These are phyloP conservation scores for Oryza glumipatula DNA, from an alignment of 176 grass and related monocot species.

Conservation along the genomic window DNA sequence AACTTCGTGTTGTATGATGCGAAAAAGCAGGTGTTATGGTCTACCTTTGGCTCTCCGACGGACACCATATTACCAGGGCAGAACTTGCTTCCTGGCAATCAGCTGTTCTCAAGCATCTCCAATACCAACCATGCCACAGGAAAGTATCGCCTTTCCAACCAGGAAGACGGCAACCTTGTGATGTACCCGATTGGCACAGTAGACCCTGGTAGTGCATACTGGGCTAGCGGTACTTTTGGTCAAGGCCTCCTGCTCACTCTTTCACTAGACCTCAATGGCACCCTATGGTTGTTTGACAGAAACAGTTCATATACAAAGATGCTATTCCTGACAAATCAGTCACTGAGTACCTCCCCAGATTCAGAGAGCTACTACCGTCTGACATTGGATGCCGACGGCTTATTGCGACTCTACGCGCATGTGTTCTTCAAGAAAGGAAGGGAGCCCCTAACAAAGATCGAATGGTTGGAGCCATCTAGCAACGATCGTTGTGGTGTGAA, in stretches of 20 bases:
- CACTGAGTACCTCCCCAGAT: slow-evolving; percentile 10
- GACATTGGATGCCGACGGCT: slow-evolving; percentile 24
- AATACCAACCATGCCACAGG: slow-evolving; percentile 32
- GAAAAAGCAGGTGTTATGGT: slow-evolving; percentile 21
- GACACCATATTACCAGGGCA: slow-evolving; percentile 56
- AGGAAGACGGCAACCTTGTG: slow-evolving; percentile 48
- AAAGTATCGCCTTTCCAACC: slow-evolving; percentile 42
- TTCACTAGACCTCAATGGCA: slow-evolving; percentile 39
- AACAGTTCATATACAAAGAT: not conserved
- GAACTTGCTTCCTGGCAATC: slow-evolving; percentile 19
- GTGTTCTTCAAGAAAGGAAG: slow-evolving; percentile 14
- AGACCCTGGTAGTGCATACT: slow-evolving; percentile 39
- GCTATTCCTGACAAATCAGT: slow-evolving; percentile 42
- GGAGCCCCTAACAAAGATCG: not conserved
- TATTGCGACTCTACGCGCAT: slow-evolving; percentile 39
- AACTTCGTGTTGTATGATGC: slow-evolving; percentile 44
- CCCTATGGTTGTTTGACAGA: slow-evolving; percentile 30
- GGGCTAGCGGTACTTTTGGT: slow-evolving; percentile 22
- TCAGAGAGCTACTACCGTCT: not conserved
- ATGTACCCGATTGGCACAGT: slow-evolving; percentile 32
- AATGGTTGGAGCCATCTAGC: slow-evolving; percentile 28
- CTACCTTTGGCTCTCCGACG: slow-evolving; percentile 44
- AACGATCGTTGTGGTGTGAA: slow-evolving; percentile 34
- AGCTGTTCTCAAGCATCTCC: slow-evolving; percentile 47
- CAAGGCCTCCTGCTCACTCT: not conserved